Conservation (phyloP, 2,329 filamentous ascomycete species). For the Myriangium duriaei region DNA sequence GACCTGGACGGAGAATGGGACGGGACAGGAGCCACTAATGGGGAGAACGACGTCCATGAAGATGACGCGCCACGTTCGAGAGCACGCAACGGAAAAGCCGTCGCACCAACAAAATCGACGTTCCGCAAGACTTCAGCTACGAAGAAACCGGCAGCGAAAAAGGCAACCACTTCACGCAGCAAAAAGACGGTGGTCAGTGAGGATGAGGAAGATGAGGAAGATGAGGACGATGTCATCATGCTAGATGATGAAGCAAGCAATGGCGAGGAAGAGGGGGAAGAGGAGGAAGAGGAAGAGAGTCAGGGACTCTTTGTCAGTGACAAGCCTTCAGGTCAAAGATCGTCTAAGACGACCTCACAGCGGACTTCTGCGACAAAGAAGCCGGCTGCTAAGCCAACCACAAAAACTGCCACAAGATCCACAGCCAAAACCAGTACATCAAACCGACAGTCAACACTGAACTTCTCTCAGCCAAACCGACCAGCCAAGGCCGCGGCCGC, state of each 20-base stretch:
- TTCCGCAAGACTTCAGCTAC: conserved; percentile 26
- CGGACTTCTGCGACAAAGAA: conserved; percentile 17
- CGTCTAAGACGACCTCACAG: conserved; percentile 13
- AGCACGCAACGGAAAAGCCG: conserved; percentile 27
- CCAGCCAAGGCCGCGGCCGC: conserved; percentile 19
- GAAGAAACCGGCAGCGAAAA: conserved; percentile 24
- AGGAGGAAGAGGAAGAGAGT: conserved; percentile 36
- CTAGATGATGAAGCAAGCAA: conserved; percentile 37
- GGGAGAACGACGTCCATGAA: conserved; percentile 36
- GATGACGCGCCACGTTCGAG: conserved; percentile 20
- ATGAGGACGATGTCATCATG: conserved; percentile 30
- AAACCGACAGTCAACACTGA: conserved; percentile 28
- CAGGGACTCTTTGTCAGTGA: conserved; percentile 30
- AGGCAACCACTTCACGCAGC: conserved; percentile 23
- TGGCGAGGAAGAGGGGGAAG: conserved; percentile 30
- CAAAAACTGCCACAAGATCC: conserved; percentile 17
- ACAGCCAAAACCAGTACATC: conserved; percentile 20
- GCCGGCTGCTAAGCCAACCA: conserved; percentile 13
- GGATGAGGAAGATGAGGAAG: conserved; percentile 32
- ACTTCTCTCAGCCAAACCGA: conserved; percentile 29
- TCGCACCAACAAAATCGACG: conserved; percentile 29
- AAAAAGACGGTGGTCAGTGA: conserved; percentile 30
- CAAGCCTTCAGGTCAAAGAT: conserved; percentile 13
- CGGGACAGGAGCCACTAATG: conserved; percentile 51
- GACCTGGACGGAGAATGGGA: conserved; percentile 74